Base-by-base conservation (phyloP, 2,329 filamentous ascomycete species). In the Phoma sp. region DNA sequence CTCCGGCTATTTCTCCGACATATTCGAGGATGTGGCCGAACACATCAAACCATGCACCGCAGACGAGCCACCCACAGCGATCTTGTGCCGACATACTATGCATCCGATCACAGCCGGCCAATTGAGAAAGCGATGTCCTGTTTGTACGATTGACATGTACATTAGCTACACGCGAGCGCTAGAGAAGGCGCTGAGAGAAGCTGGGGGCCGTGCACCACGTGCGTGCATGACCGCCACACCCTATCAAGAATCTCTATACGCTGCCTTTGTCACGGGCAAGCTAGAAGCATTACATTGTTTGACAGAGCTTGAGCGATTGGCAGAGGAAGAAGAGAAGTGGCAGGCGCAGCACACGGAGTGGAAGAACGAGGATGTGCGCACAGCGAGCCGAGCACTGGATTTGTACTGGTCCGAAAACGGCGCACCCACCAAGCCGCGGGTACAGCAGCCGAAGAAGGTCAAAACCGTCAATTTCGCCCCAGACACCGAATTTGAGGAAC, bases 1-100 rank as follows among this genome's bases (percentile, higher is more conserved):
- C 43, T 71, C 68, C 1, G 67, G 68, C 5, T 70, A 70, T 46
- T 67, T 69, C 33, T 70, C 68, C 14, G 68, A 72, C 36, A 53
- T 62, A 2, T 65, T 69, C n/a, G 62, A 64, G 11, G 65, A 67
- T 30, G 60, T 69, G 4, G 51, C 59, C 7, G 53, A 60, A 15
- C 62, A 66, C 37, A 53, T 67, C 40, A 57, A 61, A 32, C 17
- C 52, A 6, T 17, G 42, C 2, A 28, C 26, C 20, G 39, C 46
- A 10, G 53, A 47, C 26, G 47, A 60, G 7, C 47, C 54, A 7
- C 57, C 58, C 2, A 52, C 58, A 4, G 67, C 66, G 14, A 51
- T 54, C 12, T 9, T 62, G 21, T 71, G 68, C 28, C 54, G 53
- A 42, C 68, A 72, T 45, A 39, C 46, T 1, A 54, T 71, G 34